Conservation (phyloP, 2,329 filamentous ascomycete species). For the Myriosclerotinia curreyana region DNA sequence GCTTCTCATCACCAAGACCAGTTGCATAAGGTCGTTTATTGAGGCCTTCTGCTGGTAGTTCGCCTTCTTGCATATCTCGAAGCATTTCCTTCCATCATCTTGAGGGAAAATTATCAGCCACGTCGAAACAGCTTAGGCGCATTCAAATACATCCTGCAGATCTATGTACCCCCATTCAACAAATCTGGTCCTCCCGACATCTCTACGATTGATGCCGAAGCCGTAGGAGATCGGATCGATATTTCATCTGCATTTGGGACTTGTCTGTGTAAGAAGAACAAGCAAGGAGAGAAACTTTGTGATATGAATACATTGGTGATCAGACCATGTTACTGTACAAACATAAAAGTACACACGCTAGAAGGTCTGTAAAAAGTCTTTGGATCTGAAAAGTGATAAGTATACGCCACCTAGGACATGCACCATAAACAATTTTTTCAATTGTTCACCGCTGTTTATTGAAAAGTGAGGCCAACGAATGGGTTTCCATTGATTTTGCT, state of each 20-base stretch:
- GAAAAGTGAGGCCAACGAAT: slow-evolving; percentile 10
- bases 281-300: slow-evolving; percentile 11
- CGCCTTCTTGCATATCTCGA: slow-evolving; percentile 29
- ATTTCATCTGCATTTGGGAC: slow-evolving; percentile 25
- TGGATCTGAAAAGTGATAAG: slow-evolving; percentile 27
- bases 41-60: slow-evolving; percentile 10
- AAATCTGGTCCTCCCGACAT: slow-evolving; percentile 24
- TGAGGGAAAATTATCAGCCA: slow-evolving; percentile 20
- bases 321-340: slow-evolving; percentile 12
- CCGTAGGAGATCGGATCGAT: slow-evolving; percentile 27
- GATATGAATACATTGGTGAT: slow-evolving; percentile 7
- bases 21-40: neutral
- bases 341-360: slow-evolving; percentile 7
- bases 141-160: slow-evolving; percentile 19
- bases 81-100: slow-evolving; percentile 13
- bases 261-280: slow-evolving; percentile 22
- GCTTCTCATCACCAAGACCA: neutral
- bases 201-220: slow-evolving; percentile 15
- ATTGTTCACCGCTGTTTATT: slow-evolving; percentile 35
- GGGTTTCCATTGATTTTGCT: neutral
- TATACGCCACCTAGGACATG: slow-evolving; percentile 23
- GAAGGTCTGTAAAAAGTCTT: slow-evolving; percentile 5
- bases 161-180: slow-evolving; percentile 24
- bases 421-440: slow-evolving; percentile 13
- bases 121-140: slow-evolving; percentile 18